Evolutionary conservation across 2,329 filamentous ascomycete species (phyloP), one percentile per base, ranked within the genome.

Genomic region (Leptographium wingfieldii): DNA sequence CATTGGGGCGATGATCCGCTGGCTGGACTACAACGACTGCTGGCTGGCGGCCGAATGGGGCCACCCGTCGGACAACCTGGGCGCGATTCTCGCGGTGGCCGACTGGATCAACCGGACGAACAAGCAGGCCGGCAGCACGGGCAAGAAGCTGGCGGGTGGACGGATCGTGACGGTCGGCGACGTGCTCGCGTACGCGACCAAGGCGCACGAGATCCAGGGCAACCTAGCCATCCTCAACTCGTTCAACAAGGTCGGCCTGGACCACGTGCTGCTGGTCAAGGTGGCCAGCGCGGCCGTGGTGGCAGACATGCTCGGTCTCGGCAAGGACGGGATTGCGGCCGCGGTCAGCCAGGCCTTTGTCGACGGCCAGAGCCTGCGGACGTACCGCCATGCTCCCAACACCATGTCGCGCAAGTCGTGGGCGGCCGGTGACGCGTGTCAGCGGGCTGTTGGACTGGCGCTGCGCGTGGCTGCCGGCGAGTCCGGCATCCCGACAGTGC

Each of bases 1-100:
- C 81, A 97, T 99, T 68, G 94, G 94, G 68, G 88, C 94, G 69
- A 95, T 96, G 87, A 96, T 99, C 77, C 84, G 94, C 71, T 99
- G 94, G 94, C 84, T 99, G 69, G 94, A 99, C 79, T 99, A 97
- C 83, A 99, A 99, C 74, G 94, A 99, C 82, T 97, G 94, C 84
- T 65, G 64, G 64, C 63, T 99, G 92, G 94, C 94, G 53, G 94
- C 94, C 60, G 94, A 99, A 78, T 99, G 94, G 94, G 94, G 94
- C 61, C 94, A 99, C 75, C 94, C 94, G 63, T 96, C 92, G 5
- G 94, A 99, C 80, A 99, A 99, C 80, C 76, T 99, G 67, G 94
- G 94, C 64, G 94, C 92, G 69, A 99, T 99, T 72, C 84, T 99
- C 64, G 90, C 92, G 55, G 92, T 96, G 58, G 90, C 94, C 62